Base-by-base conservation (phyloP, 1,139 yeast genomes). In the Geotrichum bryndzae region DNA sequence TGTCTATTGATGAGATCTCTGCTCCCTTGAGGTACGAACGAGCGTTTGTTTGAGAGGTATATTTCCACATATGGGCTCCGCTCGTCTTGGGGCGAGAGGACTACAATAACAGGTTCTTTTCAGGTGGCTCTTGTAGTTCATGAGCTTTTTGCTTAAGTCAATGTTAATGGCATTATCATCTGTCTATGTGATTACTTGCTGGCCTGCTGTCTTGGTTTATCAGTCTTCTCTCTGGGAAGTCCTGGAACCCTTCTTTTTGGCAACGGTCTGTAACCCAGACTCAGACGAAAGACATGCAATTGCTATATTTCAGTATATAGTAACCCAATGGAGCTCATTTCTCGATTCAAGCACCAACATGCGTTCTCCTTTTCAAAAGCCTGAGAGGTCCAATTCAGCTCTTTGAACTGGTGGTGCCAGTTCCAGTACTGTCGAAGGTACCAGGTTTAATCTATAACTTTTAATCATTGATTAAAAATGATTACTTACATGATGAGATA, bases 291-390 rank as follows among this genome's bases (percentile, higher is more conserved):
- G 63, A 51, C 27, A 61, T 61, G 63, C 63, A 61, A 61, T 61
- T 61, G 63, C 61, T 51, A 27, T 38, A 38, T 51, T 45, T 41
- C 11, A n/a, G 48, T 52, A 52, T 46, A 33, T 52, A 50, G 61
- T 61, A 61, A 54, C 63, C 54, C 63, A 61, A 61, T 61, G 63
- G 63, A 61, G 63, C 63, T 61, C 63, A 61, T 51, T 60, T 56
- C 59, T 56, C 53, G 58, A 55, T 48, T 59, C 55, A 56, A 54
- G 52, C 59, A 56, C 52, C 29, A 48, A 35, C 55, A 50, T 56
- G 53, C 50, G 53, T 60, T 53, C 33, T 22, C 35, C 29, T 27
- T 54, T 35, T 55, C 51, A 13, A 51, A 54, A 60, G 57, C 58
- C 57, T 59, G 45, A 35, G 33, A 56, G 57, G 48, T 51, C 31